A percentile compares a stretch with the other conserved stretches of the same genome.
phyloP scores from a whole-genome alignment of 2,329 filamentous ascomycete species.

The Ascochyta pisi region DNA sequence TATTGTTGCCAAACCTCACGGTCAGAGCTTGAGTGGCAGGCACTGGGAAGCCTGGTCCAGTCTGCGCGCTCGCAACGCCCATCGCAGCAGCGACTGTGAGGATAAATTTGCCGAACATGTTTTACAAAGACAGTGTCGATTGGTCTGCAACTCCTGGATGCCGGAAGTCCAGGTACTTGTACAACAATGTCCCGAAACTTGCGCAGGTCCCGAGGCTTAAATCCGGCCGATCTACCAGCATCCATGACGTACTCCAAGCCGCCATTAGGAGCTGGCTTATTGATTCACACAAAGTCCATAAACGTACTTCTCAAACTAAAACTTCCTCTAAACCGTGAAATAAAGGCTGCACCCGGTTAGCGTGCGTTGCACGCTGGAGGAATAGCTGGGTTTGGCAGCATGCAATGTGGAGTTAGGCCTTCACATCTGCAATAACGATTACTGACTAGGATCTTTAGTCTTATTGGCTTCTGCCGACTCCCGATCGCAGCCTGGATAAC shows the following conservation, averaged over 20 bases:
- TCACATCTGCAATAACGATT: too few relatives aligned
- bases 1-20: constrained; percentile 42
- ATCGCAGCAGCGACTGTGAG: constrained; percentile 22
- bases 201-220: constrained; percentile 4
- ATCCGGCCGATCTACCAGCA: not conserved
- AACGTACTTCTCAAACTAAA: not conserved
- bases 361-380: not conserved
- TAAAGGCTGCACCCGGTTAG: not conserved
- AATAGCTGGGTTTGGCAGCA: not conserved
- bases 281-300: not conserved
- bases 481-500: too few relatives aligned
- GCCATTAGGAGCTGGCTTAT: not conserved
- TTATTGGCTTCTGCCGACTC: too few relatives aligned
- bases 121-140: not conserved
- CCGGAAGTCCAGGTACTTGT: not conserved
- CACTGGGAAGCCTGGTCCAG: constrained; percentile 42
- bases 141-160: not conserved
- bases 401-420: not conserved
- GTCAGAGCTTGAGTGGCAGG: constrained; percentile 24
- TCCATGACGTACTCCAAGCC: constrained; percentile 11
- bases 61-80: constrained; percentile 25
- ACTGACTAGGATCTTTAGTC: too few relatives aligned
- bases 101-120: constrained; percentile 25
- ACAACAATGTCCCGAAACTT: not conserved
- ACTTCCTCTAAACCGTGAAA: not conserved